phyloP scores from a whole-genome alignment of 176 grass and related monocot genomes.

The Ampelocalamus luodianensis region DNA sequence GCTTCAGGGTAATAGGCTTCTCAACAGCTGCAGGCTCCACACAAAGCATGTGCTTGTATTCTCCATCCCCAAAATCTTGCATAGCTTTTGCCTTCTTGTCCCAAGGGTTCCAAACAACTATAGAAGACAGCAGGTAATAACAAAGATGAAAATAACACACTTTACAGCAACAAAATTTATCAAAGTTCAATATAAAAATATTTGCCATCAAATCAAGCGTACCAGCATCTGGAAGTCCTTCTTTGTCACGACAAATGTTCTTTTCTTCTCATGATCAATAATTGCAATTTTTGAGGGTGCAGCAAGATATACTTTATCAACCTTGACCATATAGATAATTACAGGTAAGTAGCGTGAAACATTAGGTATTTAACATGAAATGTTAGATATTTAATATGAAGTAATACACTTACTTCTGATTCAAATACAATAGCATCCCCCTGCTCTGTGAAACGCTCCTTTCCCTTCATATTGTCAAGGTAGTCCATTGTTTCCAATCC shows the following conservation, averaged over 20 bases:
- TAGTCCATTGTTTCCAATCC: conserved; percentile 92
- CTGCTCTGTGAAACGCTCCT: conserved; percentile 72
- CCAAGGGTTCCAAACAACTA: conserved; percentile 96
- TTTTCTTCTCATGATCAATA: conserved; percentile 91
- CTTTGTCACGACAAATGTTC: conserved; percentile 82
- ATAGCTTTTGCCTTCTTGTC: conserved; percentile 86
- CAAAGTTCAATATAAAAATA: neutral
- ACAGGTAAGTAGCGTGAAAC: neutral
- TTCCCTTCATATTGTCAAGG: conserved; percentile 70
- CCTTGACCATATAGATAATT: conserved; percentile 48
- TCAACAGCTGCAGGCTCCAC: conserved; percentile 75
- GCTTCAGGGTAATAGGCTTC: conserved; percentile 70
- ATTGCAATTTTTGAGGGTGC: conserved; percentile 83
- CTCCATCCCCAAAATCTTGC: conserved; percentile 76
- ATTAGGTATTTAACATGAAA: conserved; percentile 8
- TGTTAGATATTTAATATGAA: neutral
- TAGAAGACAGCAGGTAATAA: conserved; percentile 21
- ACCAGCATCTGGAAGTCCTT: conserved; percentile 88
- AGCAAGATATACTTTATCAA: conserved; percentile 80
- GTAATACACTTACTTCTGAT: conserved; percentile 60
- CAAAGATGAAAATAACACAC: neutral
- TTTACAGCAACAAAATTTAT: neutral
- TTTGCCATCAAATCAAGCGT: conserved; percentile 43
- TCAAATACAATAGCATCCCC: conserved; percentile 89
- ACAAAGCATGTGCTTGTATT: conserved; percentile 85